Conservation (phyloP, 2,329 filamentous ascomycete genomes). For the Penicillium sp. region DNA sequence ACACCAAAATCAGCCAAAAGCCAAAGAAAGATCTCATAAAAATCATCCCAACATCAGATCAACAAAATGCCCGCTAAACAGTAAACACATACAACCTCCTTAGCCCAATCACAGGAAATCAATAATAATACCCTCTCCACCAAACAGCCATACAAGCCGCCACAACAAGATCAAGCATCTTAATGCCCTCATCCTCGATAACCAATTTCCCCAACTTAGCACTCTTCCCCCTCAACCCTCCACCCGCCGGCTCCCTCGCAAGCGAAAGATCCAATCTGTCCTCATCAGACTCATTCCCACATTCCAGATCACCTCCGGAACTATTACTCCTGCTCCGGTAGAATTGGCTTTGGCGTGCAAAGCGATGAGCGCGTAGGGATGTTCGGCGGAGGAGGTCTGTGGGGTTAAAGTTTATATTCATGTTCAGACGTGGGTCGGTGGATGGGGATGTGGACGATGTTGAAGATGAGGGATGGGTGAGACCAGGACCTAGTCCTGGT, state of each 20-base stretch:
- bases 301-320: constrained; percentile 14
- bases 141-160: constrained; percentile 88
- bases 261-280: constrained; percentile 66
- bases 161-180: constrained; percentile 92
- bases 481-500: constrained; percentile 20
- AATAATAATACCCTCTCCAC: constrained; percentile 73
- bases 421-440: constrained; percentile 1
- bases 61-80: not conserved
- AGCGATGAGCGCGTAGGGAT: constrained; percentile 24
- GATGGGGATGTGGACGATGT: constrained; percentile 17
- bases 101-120: no score
- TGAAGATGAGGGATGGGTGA: constrained; percentile 11
- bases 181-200: constrained; percentile 80
- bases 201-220: constrained; percentile 94
- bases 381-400: constrained; percentile 28
- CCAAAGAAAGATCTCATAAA: not conserved
- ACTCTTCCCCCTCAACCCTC: constrained; percentile 77
- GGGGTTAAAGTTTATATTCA: constrained; percentile 28
- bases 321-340: constrained; percentile 23
- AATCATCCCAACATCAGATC: not conserved
- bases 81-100: no score
- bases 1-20: not conserved
- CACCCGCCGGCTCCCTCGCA: constrained; percentile 78
- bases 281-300: constrained; percentile 27
- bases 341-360: constrained; percentile 17